Evolutionary conservation across 2,329 filamentous ascomycete genomes (phyloP).

Genomic region (Dothideomycetes sp.): DNA sequence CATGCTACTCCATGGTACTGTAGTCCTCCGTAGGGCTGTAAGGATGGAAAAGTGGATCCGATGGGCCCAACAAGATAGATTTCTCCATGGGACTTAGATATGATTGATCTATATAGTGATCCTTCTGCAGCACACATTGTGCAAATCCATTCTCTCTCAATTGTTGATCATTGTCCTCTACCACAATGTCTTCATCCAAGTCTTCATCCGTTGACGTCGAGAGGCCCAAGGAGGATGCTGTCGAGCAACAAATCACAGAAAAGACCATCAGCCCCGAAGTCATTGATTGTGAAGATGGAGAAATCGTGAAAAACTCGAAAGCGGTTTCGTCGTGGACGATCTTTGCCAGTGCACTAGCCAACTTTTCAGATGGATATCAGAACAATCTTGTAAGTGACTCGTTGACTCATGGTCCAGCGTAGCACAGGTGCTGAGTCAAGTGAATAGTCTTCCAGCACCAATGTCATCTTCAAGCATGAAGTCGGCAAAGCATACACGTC

Average conservation of each 20-base stretch:
- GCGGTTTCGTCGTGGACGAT: constrained; percentile 9
- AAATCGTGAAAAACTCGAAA: constrained; percentile 1
- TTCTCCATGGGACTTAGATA: neutral
- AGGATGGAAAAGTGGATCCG: neutral
- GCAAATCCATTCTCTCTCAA: too few species aligned
- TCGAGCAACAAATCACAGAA: neutral
- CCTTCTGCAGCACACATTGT: too few species aligned
- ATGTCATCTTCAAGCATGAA: constrained; percentile 22
- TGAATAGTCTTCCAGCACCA: constrained; percentile 18
- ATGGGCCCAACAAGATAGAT: neutral
- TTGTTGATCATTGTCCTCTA: too few species aligned
- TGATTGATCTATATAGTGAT: too few species aligned
- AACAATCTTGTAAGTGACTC: constrained; percentile 15
- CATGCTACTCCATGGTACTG: too few species aligned
- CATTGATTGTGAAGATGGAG: neutral
- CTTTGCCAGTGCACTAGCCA: constrained; percentile 17
- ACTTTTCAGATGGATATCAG: constrained; percentile 24
- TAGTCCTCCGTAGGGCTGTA: too few species aligned
- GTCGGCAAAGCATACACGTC: constrained; percentile 20
- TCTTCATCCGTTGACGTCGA: too few species aligned
- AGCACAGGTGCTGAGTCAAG: neutral
- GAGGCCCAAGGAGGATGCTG: neutral
- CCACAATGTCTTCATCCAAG: too few species aligned
- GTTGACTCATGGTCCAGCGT: neutral
- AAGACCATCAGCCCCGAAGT: too few species aligned